Base-by-base conservation (phyloP, 345 rosid genomes). In the Salix caprea region DNA sequence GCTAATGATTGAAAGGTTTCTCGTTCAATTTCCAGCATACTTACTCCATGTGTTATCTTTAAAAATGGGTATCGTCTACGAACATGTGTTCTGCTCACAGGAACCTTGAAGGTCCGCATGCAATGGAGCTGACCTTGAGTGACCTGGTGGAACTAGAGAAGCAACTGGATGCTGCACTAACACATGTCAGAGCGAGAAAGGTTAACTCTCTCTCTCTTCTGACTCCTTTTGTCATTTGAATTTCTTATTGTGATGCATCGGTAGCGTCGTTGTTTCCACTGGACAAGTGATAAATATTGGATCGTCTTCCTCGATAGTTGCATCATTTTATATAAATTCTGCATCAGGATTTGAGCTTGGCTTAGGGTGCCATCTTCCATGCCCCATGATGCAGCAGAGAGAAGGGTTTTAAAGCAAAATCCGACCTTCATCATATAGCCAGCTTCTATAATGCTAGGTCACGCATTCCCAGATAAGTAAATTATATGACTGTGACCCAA, bases 1-100 rank as follows among this genome's bases (percentile, higher is more conserved):
- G 74, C 78, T 76, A 70, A 46, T 81, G 39, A 82, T 85, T 66
- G 82, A 88, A 78, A 84, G 82, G 91, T 78, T 80, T 85, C 37
- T 26, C 56, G 19, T 30, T 13, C 14, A 71, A 30, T 78, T 65
- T 18, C 68, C 54, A 26, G 18, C 19, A 21, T 15, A 16, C 32
- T 12, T 80, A 7, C 5, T 11, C 24, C 18, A 3, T 46, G 2
- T 46, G 18, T 15, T 12, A 19, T 21, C 12, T 2, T 36, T 21
- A 54, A 54, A 21, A 54, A 21, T 54, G 10, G 0, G 3, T 1
- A 21, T 0, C 4, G 2, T 52, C 58, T 54, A 54, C 10, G 7
- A n/a, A 54, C 9, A 3, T 21, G 0, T 54, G 2, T 21, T 54
- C 4, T 54, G 24, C 15, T n/a, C 42, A 67, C 87, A 88, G 91